phyloP scores from a whole-genome alignment of 257 asterid genomes.

The Verbascum thapsus region DNA sequence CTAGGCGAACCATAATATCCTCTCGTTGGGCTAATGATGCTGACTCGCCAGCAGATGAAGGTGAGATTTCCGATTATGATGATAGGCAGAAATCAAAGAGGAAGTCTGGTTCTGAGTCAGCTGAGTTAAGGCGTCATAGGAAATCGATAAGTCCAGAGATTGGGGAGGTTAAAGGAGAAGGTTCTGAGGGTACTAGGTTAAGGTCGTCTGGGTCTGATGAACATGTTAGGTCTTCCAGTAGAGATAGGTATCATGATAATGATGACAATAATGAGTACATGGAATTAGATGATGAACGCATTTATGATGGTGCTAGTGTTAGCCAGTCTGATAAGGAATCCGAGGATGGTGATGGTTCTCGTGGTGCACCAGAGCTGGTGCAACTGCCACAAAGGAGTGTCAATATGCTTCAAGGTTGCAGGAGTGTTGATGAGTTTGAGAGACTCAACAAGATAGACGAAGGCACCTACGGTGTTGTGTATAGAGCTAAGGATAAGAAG shows the following conservation, averaged over 20 bases:
- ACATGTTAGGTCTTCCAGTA: conserved; percentile 60
- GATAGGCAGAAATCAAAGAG: conserved; percentile 39
- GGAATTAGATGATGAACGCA: conserved; percentile 47
- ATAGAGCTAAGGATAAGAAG: conserved; percentile 80
- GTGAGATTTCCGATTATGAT: conserved; percentile 63
- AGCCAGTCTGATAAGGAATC: conserved; percentile 59
- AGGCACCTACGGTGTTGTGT: conserved; percentile 92
- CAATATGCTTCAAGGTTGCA: conserved; percentile 92
- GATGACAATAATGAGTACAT: conserved; percentile 47
- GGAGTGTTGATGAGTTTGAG: conserved; percentile 84
- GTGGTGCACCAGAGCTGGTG: conserved; percentile 47
- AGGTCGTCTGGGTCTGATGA: conserved; percentile 67
- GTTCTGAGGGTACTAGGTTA: conserved; percentile 51
- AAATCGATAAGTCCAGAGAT: conserved; percentile 60
- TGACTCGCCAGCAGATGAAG: conserved; percentile 74
- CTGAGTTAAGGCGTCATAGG: conserved; percentile 45
- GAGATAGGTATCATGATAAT: conserved; percentile 52
- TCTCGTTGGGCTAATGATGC: conserved; percentile 90
- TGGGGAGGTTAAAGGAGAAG: conserved; percentile 58
- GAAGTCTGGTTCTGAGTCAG: conserved; percentile 45
- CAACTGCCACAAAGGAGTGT: conserved; percentile 60
- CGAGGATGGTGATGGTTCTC: conserved; percentile 51
- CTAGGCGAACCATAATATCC: conserved; percentile 54
- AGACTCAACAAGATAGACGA: conserved; percentile 85
- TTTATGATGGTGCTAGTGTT: conserved; percentile 38